These are phyloP conservation scores for Jacaranda copaia DNA, from an alignment of 257 asterid genomes.

Conservation along the genomic window DNA sequence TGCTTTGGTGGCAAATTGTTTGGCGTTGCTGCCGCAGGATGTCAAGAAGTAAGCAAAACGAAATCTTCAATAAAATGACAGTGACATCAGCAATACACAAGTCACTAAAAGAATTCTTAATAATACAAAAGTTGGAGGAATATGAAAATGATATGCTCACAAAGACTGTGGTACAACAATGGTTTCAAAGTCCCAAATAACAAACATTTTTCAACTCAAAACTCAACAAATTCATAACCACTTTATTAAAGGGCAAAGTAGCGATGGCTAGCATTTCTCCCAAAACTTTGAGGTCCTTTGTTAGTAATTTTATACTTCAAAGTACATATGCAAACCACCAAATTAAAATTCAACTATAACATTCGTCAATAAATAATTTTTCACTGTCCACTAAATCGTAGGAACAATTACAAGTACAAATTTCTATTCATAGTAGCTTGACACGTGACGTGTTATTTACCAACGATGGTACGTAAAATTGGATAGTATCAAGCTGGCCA, in stretches of 20 bases:
- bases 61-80: slow-evolving; percentile 1
- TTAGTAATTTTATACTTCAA: not conserved
- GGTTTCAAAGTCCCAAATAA: not conserved
- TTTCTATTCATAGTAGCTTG: not conserved
- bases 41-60: slow-evolving; percentile 5
- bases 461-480: slow-evolving; percentile 3
- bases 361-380: slow-evolving; percentile 16
- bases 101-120: not conserved
- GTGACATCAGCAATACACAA: not conserved
- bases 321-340: not conserved
- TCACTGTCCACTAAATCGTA: not conserved
- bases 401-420: not conserved
- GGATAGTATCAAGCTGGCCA: not conserved
- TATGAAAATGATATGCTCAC: slow-evolving; percentile 21
- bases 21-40: not conserved
- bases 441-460: not conserved
- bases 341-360: not conserved
- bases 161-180: not conserved
- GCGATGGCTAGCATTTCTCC: not conserved
- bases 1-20: too few relatives aligned
- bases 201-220: not conserved
- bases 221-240: not conserved
- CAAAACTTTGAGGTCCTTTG: not conserved
- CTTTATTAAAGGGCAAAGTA: not conserved
- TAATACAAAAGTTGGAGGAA: not conserved